Conservation (phyloP, 2,329 filamentous ascomycete species). For the Hypocreales sp. region DNA sequence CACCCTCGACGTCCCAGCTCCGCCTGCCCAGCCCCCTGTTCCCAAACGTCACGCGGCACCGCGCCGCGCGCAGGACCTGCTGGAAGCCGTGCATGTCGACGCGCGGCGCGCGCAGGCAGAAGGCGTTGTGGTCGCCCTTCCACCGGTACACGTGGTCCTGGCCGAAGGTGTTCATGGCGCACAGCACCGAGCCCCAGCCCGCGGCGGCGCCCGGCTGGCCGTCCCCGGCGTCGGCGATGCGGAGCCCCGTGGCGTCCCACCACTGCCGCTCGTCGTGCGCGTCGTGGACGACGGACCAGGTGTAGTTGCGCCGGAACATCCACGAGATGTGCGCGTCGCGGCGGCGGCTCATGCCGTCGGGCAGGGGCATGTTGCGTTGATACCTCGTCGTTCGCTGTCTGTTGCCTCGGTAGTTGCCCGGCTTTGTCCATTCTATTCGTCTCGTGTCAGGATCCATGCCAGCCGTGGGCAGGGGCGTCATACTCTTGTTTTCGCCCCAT, state of each 20-base stretch:
- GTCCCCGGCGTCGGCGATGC: background rate
- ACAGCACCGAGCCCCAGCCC: slow-evolving; percentile 1
- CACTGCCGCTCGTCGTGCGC: background rate
- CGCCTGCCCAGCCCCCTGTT: background rate
- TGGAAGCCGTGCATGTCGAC: background rate
- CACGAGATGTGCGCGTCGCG: background rate
- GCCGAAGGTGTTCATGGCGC: slow-evolving; percentile 1
- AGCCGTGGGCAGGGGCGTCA: background rate
- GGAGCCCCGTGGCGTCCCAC: background rate
- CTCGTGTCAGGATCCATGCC: too few species aligned
- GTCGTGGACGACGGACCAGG: background rate
- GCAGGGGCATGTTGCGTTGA: background rate
- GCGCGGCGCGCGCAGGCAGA: background rate
- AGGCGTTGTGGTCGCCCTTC: background rate
- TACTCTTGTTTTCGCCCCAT: background rate
- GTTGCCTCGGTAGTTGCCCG: background rate
- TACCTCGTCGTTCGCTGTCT: background rate
- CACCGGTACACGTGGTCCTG: background rate
- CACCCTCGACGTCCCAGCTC: background rate
- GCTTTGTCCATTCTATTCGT: background rate
- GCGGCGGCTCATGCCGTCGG: background rate
- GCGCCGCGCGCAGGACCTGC: background rate
- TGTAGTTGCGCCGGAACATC: slow-evolving; percentile 2
- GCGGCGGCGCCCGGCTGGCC: background rate
- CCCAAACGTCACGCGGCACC: background rate